Evolutionary conservation across 2,329 filamentous ascomycete species (phyloP), one percentile per base, ranked within the genome.

Genomic region (Aspergillus neoniger): DNA sequence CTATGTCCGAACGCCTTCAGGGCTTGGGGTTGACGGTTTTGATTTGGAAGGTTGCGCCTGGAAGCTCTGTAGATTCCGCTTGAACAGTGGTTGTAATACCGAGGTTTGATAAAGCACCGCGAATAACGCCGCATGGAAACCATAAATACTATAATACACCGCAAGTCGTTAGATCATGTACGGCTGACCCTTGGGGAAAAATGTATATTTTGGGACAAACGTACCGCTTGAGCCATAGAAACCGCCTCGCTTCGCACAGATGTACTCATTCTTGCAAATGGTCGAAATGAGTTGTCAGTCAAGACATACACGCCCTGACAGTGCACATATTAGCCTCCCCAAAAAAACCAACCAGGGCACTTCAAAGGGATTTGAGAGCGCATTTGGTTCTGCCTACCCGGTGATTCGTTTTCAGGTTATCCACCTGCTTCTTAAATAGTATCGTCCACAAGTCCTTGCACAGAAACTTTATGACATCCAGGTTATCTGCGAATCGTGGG

Each of bases 341-440:
- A 50, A 53, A 28, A 30, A 30, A 23, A 25, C 41, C 21, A 30
- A 38, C 15, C 17, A 14, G 32, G 17, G 49, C 19, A 17, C 19
- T 36, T 9, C 2, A 19, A 9, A 49, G 28, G 41, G 6, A 39
- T 12, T 17, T 5, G n/a, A 36, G 15, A 1, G 9, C 25, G 44
- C 21, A n/a, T 9, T n/a, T 10, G 23, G 19, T n/a, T 38, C 25
- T 55, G 66, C 82, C 17, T 80, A 92, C 90, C 69, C 95, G 83
- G 75, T 99, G 95, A 74, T 99, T 99, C 8, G 95, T 99, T 80
- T 99, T 99, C 50, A 99, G 83, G 75, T 99, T 99, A 78, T 99
- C 95, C 72, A 99, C 91, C 76, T 98, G 96, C 79, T 99, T 99
- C 74, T 91, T 86, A 77, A 97, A 99, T 15, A 97, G 86, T 19